phyloP scores from a whole-genome alignment of 1,284 basidiomycete species.

The Inonotus hispidus region DNA sequence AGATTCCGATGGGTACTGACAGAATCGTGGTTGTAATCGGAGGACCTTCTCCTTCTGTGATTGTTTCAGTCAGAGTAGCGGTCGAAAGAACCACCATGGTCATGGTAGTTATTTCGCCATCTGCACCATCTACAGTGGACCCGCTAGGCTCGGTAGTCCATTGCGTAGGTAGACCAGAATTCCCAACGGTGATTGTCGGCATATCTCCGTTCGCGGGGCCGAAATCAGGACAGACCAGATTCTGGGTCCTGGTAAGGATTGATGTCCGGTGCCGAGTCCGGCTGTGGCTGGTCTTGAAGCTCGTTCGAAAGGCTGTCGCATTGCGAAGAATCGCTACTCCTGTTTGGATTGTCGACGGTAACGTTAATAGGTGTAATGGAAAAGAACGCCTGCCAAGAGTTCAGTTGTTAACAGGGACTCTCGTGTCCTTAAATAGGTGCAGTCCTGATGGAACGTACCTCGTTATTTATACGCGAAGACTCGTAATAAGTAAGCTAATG shows the following conservation, averaged over 20 bases:
- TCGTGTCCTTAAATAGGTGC: not conserved
- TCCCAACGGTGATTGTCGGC: conserved; percentile 14
- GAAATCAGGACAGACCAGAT: conserved; percentile 21
- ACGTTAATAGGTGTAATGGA: conserved; percentile 42
- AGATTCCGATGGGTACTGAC: not conserved
- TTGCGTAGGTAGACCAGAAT: conserved; percentile 18
- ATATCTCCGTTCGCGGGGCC: not conserved
- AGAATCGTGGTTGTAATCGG: conserved; percentile 11
- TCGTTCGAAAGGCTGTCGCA: conserved; percentile 26
- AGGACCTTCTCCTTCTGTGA: not conserved
- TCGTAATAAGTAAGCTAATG: conserved; percentile 47
- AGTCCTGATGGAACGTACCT: conserved; percentile 14
- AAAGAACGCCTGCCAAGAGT: conserved; percentile 28
- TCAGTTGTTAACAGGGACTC: not conserved
- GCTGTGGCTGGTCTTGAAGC: conserved; percentile 35
- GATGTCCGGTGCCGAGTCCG: conserved; percentile 25
- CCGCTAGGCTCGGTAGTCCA: conserved; percentile 18
- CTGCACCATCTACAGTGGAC: conserved; percentile 4
- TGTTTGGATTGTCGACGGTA: conserved; percentile 32
- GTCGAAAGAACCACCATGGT: conserved; percentile 16
- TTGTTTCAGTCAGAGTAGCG: conserved; percentile 9
- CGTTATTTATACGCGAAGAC: conserved; percentile 33
- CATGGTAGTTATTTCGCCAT: conserved; percentile 14
- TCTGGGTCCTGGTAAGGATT: conserved; percentile 20
- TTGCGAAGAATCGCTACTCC: conserved; percentile 8